Conservation (phyloP, 225 moss, liverwort and hornwort species). For the Polytrichum commune region DNA sequence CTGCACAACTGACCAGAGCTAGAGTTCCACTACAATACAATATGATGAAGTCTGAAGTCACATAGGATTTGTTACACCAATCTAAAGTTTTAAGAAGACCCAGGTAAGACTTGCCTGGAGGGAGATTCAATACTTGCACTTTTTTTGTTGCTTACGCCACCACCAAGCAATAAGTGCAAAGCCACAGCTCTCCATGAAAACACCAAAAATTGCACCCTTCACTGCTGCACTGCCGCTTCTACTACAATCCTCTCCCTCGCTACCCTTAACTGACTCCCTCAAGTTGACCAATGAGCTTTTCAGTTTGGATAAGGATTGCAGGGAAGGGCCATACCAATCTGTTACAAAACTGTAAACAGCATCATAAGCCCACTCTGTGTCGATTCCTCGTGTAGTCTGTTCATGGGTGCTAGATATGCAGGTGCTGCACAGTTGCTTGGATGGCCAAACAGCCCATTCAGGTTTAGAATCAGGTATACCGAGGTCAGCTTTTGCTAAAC, state of each 20-base stretch:
- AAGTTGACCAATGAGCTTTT: not conserved
- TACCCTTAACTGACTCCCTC: not conserved
- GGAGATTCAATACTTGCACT: constrained; percentile 79
- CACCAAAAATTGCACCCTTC: constrained; percentile 53
- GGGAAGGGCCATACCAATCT: constrained; percentile 62
- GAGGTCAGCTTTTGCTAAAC: constrained; percentile 41
- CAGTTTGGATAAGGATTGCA: constrained; percentile 28
- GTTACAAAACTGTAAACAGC: constrained; percentile 72
- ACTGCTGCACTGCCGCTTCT: constrained; percentile 38
- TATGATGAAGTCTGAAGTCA: not conserved
- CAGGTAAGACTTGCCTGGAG: constrained; percentile 35
- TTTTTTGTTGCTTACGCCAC: constrained; percentile 83
- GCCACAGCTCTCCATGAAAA: constrained; percentile 72
- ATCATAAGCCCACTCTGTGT: constrained; percentile 72
- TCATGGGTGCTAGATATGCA: constrained; percentile 36
- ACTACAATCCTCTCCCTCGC: constrained; percentile 12
- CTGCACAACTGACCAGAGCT: not conserved
- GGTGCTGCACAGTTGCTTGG: constrained; percentile 54
- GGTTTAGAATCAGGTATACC: constrained; percentile 25
- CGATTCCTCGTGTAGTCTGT: constrained; percentile 21
- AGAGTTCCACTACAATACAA: not conserved
- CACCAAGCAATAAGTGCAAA: constrained; percentile 70
- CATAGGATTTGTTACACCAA: not conserved
- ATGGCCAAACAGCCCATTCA: constrained; percentile 75
- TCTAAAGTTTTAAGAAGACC: constrained; percentile 20